Evolutionary conservation across 768 basidiomycete genomes (phyloP).

Genomic region (Lactifluus rugatus): DNA sequence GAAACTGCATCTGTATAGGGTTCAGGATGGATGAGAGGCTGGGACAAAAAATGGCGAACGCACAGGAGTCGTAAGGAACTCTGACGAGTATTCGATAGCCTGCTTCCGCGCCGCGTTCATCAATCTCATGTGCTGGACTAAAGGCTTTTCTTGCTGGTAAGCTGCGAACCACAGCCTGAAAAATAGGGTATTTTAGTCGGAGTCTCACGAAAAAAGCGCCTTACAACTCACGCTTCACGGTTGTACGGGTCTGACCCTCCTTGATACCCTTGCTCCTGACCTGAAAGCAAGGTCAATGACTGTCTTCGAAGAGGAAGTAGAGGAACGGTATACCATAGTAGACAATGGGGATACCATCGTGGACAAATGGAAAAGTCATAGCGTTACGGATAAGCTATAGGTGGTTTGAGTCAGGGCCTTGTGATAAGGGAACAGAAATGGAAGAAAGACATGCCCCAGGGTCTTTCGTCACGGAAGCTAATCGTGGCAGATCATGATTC

Average conservation of each 20-base stretch:
- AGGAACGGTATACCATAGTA: conserved; percentile 34
- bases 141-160: conserved; percentile 41
- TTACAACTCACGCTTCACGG: conserved; percentile 37
- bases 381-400: conserved; percentile 37
- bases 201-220: not conserved
- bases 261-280: conserved; percentile 41
- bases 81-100: conserved; percentile 33
- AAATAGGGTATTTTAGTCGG: not conserved
- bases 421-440: not conserved
- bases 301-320: not conserved
- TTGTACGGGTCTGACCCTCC: conserved; percentile 38
- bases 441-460: conserved; percentile 28
- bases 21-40: not conserved
- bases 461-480: conserved; percentile 35
- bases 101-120: conserved; percentile 47
- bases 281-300: conserved; percentile 20
- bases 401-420: not conserved
- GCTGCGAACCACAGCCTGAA: conserved; percentile 50
- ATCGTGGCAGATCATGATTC: conserved; percentile 47
- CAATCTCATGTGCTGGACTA: conserved; percentile 36
- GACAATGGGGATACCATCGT: conserved; percentile 41
- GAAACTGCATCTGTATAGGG: conserved; percentile 35
- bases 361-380: conserved; percentile 40
- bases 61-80: conserved; percentile 41
- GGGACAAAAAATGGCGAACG: conserved; percentile 9